Conservation (phyloP, 2,329 filamentous ascomycete genomes). For the Fusarium setosum region DNA sequence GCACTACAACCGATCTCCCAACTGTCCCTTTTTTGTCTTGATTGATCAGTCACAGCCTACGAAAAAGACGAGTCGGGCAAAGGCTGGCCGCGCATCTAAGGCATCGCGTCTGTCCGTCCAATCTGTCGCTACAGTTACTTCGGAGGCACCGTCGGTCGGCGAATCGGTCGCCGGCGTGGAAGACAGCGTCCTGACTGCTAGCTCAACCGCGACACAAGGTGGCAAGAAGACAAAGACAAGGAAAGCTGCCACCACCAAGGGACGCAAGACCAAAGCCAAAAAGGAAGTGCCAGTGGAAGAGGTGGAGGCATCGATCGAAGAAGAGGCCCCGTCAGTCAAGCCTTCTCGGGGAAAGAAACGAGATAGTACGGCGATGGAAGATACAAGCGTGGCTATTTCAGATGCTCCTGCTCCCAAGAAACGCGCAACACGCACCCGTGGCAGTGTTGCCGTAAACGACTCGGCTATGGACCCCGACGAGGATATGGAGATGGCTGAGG, state of each 20-base stretch:
- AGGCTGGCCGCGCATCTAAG: slow-evolving; percentile 71
- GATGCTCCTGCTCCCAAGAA: slow-evolving; percentile 69
- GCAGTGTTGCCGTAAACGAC: slow-evolving; percentile 57
- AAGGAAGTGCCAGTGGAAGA: slow-evolving; percentile 66
- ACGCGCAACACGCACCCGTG: slow-evolving; percentile 63
- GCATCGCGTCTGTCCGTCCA: slow-evolving; percentile 73
- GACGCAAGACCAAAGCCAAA: slow-evolving; percentile 53
- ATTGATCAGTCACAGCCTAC: slow-evolving; percentile 64
- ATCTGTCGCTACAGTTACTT: slow-evolving; percentile 62
- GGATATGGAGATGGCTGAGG: slow-evolving; percentile 56
- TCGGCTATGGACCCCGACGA: slow-evolving; percentile 52
- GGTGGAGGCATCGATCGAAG: slow-evolving; percentile 38
- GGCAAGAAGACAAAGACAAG: slow-evolving; percentile 69
- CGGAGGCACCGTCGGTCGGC: slow-evolving; percentile 60
- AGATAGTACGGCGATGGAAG: slow-evolving; percentile 68
- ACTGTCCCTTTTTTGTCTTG: slow-evolving; percentile 86
- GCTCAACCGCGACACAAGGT: slow-evolving; percentile 67
- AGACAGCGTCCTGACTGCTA: slow-evolving; percentile 70
- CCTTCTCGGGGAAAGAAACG: slow-evolving; percentile 70
- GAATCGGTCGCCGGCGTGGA: slow-evolving; percentile 63
- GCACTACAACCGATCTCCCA: slow-evolving; percentile 81
- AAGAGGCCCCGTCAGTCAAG: slow-evolving; percentile 46
- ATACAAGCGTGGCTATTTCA: slow-evolving; percentile 54
- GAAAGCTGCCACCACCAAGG: slow-evolving; percentile 55
- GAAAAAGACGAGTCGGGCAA: slow-evolving; percentile 68